These are phyloP conservation scores for Diphasiastrum complanatum DNA, from an alignment of 83 land plant genomes.

Conservation along the genomic window DNA sequence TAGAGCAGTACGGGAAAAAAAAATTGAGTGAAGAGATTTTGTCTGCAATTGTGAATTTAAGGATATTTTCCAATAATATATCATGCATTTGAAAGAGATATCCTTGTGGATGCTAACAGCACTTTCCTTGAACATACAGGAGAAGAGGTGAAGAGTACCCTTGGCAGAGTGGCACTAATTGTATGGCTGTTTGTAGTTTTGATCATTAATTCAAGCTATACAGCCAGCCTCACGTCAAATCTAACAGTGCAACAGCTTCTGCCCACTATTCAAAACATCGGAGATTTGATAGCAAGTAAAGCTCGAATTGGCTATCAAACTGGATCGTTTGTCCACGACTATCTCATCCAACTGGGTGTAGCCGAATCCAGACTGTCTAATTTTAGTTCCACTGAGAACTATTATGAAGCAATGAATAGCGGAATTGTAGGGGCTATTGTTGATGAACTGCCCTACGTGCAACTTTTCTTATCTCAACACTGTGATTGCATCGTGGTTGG, in stretches of 20 bases:
- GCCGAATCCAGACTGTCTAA: neutral
- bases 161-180: conserved; percentile 8
- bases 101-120: no score
- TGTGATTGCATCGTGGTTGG: no score
- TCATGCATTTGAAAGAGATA: no score
- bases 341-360: conserved; percentile 4
- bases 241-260: conserved; percentile 7
- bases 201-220: conserved; percentile 12
- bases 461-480: no score
- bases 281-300: conserved; percentile 7
- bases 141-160: conserved; percentile 14
- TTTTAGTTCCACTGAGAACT: neutral
- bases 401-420: neutral
- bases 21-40: no score
- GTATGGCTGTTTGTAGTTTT: conserved; percentile 14
- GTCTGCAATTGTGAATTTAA: no score
- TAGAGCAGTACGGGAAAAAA: no score
- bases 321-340: conserved; percentile 12
- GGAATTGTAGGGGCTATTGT: no score
- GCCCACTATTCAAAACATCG: conserved; percentile 11
- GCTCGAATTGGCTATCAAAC: conserved; percentile 12
- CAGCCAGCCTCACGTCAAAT: conserved; percentile 12
- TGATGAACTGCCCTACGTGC: no score
- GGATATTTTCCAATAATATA: no score
- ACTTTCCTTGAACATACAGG: no score